Evolutionary conservation across 768 basidiomycete genomes (phyloP).

Genomic region (Russula emetica): DNA sequence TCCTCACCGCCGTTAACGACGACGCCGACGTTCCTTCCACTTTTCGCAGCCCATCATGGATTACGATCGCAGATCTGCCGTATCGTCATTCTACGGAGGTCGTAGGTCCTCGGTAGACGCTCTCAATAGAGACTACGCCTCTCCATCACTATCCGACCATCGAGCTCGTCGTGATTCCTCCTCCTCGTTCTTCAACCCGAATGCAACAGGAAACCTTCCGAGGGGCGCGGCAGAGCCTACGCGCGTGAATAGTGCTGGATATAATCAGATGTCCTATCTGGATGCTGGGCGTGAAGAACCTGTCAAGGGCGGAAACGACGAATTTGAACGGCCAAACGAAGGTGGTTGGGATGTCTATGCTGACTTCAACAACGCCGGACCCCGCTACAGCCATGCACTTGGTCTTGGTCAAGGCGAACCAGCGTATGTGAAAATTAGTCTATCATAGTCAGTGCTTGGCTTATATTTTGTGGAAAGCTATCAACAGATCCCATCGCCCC

Average conservation of each 20-base stretch:
- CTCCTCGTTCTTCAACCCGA: conserved; percentile 58
- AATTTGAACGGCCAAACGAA: conserved; percentile 46
- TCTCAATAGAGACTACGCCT: conserved; percentile 50
- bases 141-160: conserved; percentile 28
- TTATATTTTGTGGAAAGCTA: conserved; percentile 27
- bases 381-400: conserved; percentile 66
- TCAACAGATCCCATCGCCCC: conserved; percentile 21
- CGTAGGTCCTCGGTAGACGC: conserved; percentile 59
- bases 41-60: conserved; percentile 46
- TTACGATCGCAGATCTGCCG: conserved; percentile 70
- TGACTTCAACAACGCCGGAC: conserved; percentile 85
- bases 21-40: conserved; percentile 16
- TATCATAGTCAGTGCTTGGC: conserved; percentile 22
- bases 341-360: conserved; percentile 77
- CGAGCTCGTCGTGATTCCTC: conserved; percentile 61
- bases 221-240: conserved; percentile 30
- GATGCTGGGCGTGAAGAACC: conserved; percentile 69
- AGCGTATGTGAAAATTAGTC: conserved; percentile 41
- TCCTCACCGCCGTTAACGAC: conserved; percentile 1
- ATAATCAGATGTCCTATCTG: conserved; percentile 67
- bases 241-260: conserved; percentile 47
- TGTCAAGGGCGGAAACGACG: conserved; percentile 71
- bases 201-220: conserved; percentile 36
- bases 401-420: conserved; percentile 38
- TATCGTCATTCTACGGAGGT: conserved; percentile 75